Evolutionary conservation across 73 alveolate species (phyloP).

Genomic region (Durusdinium trenchii): DNA sequence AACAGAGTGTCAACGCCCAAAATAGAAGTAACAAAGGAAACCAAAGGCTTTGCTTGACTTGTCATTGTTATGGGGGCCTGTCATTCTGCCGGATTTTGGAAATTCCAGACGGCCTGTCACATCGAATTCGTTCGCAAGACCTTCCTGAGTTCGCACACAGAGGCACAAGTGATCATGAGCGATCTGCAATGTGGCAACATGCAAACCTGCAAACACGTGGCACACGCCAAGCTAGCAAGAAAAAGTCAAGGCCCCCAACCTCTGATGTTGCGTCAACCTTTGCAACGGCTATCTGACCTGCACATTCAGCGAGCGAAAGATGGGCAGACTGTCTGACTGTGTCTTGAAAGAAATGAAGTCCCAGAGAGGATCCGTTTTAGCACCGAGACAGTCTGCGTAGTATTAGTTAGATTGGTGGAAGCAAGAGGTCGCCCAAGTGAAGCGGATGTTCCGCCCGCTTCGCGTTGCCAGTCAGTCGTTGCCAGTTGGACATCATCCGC

Average conservation of each 20-base stretch:
- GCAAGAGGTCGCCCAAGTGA: too few species aligned
- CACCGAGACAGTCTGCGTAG: neutral
- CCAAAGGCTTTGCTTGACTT: neutral
- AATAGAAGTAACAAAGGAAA: neutral
- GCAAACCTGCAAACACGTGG: neutral
- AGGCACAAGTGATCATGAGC: too few species aligned
- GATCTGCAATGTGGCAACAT: neutral
- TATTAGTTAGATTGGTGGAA: too few species aligned
- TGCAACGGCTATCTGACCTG: constrained; percentile 62
- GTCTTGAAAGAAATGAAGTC: neutral
- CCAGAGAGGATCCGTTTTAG: neutral
- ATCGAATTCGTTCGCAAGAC: constrained; percentile 61
- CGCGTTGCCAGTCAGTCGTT: too few species aligned
- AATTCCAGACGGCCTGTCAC: constrained; percentile 20
- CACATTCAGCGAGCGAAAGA: neutral
- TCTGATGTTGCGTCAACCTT: constrained; percentile 74
- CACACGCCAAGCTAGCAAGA: neutral
- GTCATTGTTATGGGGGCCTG: neutral
- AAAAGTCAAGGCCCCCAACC: neutral
- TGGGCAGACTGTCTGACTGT: neutral
- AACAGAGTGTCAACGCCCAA: neutral
- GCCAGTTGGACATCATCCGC: neutral
- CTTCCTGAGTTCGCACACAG: too few species aligned
- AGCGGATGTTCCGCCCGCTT: too few species aligned
- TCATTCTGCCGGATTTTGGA: neutral